Evolutionary conservation across 2,329 filamentous ascomycete genomes (phyloP), one percentile per base, ranked within the genome.

Genomic region (Dryadomyces sulphureus): DNA sequence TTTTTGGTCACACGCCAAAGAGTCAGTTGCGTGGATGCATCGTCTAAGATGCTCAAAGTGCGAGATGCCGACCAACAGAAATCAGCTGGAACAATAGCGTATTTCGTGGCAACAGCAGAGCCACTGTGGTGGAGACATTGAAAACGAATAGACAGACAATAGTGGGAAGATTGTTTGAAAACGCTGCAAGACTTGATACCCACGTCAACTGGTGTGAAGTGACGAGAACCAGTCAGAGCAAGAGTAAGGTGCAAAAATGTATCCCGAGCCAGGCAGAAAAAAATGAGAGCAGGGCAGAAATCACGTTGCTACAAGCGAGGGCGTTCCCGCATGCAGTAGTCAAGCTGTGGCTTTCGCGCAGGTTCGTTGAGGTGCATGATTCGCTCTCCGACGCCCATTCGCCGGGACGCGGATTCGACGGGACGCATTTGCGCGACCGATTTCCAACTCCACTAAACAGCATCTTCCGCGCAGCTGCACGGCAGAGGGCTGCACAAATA

Each of bases 391-490:
- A 17, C 41, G 32, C 30, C 41, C 27, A 43, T 43, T 43, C 41
- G 41, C 32, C 24, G 36, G 20, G 24, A 25, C 43, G 43, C 43
- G 17, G 27, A 45, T 48, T 39, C 43, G 43, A 34, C 17, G 36
- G 17, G n/a, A 45, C 46, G 49, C 49, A 50, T 4, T 25, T 46
- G 49, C 49, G 49, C 27, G 36, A 16, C 17, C 14, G n/a, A 12
- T 30, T 21, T 20, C 5, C 6, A 32, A 7, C 16, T 19, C 39
- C 35, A 42, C 48, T 39, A 47, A 22, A 38, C 48, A 43, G 39
- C 20, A 12, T 7, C 27, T 41, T 36, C 38, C 32, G 7, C 17
- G n/a, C 32, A 38, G 7, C 41, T 43, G 38, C 34, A 48, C 19
- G n/a, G 38, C n/a, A 45, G 27, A 41, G 47, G 48, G 48, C 48